Evolutionary conservation across 2,329 filamentous ascomycete species (phyloP), one percentile per base, ranked within the genome.

Genomic region (Paecilomyces dactylethromorphus): DNA sequence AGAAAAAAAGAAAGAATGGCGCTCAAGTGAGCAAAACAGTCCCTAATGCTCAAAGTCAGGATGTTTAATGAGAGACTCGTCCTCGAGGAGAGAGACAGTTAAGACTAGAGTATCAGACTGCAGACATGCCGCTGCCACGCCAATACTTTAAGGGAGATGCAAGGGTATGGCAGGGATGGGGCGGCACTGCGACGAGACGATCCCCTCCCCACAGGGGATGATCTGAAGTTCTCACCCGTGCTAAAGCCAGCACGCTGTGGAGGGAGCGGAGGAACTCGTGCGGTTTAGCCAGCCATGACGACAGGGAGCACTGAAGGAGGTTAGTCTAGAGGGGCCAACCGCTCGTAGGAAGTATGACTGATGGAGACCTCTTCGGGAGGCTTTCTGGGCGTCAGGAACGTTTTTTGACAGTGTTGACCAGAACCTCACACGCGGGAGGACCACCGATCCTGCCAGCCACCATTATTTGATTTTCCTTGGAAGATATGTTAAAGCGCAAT

Each of bases 61-160:
- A 55, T 21, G 55, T 29, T 51, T 55, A 53, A 55, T 32, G 50
- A 26, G 58, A 59, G 57, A 54, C 49, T n/a, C 56, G 56, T 49
- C 33, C 35, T 54, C 52, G 54, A 58, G 52, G 32, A 58, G 50
- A 52, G 50, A 52, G 50, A 52, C 50, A 29, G 50, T 52, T 29
- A 52, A 52, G 50, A 29, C 26, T 52, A 8, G 50, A 52, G 21
- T 24, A 52, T 24, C 50, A 52, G 11, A 52, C 21, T 11, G 22
- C 18, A 24, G 22, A 13, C 21, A 29, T 52, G 22, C 22, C 50
- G 50, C 50, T 24, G 21, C 50, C n/a, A 45, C 39, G n/a, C 50
- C 50, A 52, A 24, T 52, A 52, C 50, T 26, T 52, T 52, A 52
- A 52, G 50, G 50, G 50, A 52, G 50, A 52, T 52, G 50, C 50